A percentile compares a stretch with the other conserved stretches of the same genome.
phyloP scores from a whole-genome alignment of 2,329 filamentous ascomycete species.

The Diaporthe australafricana region DNA sequence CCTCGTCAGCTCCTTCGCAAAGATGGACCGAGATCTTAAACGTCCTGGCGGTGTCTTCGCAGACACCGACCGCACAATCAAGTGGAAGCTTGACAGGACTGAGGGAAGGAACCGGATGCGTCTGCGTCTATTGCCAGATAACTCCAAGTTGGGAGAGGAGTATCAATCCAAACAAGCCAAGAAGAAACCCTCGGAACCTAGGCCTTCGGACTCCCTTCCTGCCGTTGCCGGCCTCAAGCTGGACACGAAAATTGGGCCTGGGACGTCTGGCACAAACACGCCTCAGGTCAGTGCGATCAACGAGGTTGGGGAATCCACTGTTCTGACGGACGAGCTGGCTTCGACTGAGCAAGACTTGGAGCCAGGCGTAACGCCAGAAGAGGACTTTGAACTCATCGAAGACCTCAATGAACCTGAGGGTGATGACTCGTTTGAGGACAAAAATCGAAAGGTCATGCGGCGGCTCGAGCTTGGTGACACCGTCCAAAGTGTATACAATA shows the following conservation, averaged over 20 bases:
- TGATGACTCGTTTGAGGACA: conserved; percentile 89
- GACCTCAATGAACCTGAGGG: conserved; percentile 87
- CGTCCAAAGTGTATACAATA: conserved; percentile 94
- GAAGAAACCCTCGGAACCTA: conserved; percentile 40
- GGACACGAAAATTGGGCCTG: conserved; percentile 45
- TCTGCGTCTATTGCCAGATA: conserved; percentile 85
- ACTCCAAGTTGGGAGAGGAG: conserved; percentile 73
- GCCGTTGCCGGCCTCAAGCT: conserved; percentile 34
- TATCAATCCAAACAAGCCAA: conserved; percentile 80
- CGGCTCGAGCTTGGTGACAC: conserved; percentile 90
- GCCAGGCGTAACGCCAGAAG: conserved; percentile 68
- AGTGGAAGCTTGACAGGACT: conserved; percentile 95
- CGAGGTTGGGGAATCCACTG: conserved; percentile 30
- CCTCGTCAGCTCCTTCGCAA: conserved; percentile 79
- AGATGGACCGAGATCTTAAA: conserved; percentile 81
- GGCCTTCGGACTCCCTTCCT: conserved; percentile 40
- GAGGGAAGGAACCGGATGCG: conserved; percentile 97
- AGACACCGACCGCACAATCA: conserved; percentile 66
- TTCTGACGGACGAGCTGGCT: conserved; percentile 41
- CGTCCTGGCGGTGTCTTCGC: conserved; percentile 86
- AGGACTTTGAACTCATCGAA: conserved; percentile 96
- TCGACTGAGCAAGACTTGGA: conserved; percentile 43
- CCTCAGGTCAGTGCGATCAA: conserved; percentile 27
- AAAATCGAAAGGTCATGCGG: conserved; percentile 97
- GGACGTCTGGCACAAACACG: conserved; percentile 23